Evolutionary conservation across 805 yeast species (phyloP), one percentile per base, ranked within the genome.

Genomic region (Metschnikowia kunwiensis): DNA sequence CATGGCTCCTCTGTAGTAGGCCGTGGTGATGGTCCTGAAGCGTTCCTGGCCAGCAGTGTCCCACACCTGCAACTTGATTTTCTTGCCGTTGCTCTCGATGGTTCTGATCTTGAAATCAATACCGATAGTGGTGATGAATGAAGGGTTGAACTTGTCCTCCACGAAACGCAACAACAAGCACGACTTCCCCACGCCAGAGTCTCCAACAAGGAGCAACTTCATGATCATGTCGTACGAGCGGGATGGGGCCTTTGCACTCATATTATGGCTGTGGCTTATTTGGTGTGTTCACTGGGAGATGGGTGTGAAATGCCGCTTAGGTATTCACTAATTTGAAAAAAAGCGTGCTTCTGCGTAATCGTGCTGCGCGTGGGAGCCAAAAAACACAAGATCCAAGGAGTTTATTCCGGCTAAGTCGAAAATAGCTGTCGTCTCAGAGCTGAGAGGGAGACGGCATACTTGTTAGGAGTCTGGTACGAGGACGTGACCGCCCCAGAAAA

Each of bases 11-110:
- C 94, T 78, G 64, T 85, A 85, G 63, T 85, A 85, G 1, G 94
- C 91, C n/a, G 93, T 83, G 32, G 93, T 89, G 66, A 88, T 88
- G 27, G 96, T 86, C 67, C 96, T 78, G 69, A 88, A 88, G 56
- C 96, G 74, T 61, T 88, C 96, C 67, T 88, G 96, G n/a, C 96
- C 96, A 1, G 96, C 96, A 26, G 96, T 88, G 60, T 88, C 96
- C 96, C 96, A 84, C 28, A 91, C 85, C 63, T 93, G 98, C 58
- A 91, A 75, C 68, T 93, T 93, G 64, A 93, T 85, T 48, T 83
- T 83, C 65, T 86, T 85, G 36, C 96, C 96, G 46, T 91, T 91
- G 48, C 89, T 75, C 53, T 91, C 97, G 50, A 89, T 86, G 19
- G 96, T 89, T 66, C 96, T 83, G 60, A 93, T 91, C 70, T 93